Evolutionary conservation across 2,329 filamentous ascomycete species (phyloP), one percentile per base, ranked within the genome.

Genomic region (Trichoderma sp.): DNA sequence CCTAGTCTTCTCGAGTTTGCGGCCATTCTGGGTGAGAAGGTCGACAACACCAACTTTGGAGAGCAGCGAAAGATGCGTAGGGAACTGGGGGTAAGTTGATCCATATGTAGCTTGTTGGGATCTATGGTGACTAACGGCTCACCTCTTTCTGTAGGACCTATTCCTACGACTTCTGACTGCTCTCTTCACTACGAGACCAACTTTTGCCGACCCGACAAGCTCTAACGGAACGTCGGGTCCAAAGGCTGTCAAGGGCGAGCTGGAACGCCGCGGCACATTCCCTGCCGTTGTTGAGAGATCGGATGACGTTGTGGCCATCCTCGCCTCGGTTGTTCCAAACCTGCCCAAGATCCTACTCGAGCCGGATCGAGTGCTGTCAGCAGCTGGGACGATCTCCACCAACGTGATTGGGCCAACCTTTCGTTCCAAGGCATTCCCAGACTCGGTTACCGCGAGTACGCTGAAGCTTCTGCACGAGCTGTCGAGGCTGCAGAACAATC

Each of bases 11-110:
- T 99, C 14, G 91, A 96, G 71, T 97, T 98, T 72, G 90, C 92
- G 0, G 90, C 91, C 1, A 91, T 96, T 45, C 80, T 99, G 44
- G 94, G 95, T 1, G 90, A 95, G 74, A 99, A 99, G 80, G 90
- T 98, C 57, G 93, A 97, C 75, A 97, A 99, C 71, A 99, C 94
- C 14, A 97, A 93, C 71, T 98, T 97, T 77, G 94, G 94, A 41
- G 94, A 98, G 78, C 92, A 97, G 78, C 85, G 88, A 59, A 93
- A 90, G 76, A 97, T 97, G 92, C 87, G 93, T 67, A 87, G 90
- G 74, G 94, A 98, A 67, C 81, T 98, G 19, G 91, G 91, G 26
- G 92, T 94, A 82, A 77, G 90, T 34, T 34, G 30, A 14, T 14
- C 12, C 12, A 24, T 17, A 21, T 24, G 6, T 28, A 10, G 6